Evolutionary conservation across 2,329 filamentous ascomycete genomes (phyloP).

Genomic region (Monilinia vaccinii-corymbosi): DNA sequence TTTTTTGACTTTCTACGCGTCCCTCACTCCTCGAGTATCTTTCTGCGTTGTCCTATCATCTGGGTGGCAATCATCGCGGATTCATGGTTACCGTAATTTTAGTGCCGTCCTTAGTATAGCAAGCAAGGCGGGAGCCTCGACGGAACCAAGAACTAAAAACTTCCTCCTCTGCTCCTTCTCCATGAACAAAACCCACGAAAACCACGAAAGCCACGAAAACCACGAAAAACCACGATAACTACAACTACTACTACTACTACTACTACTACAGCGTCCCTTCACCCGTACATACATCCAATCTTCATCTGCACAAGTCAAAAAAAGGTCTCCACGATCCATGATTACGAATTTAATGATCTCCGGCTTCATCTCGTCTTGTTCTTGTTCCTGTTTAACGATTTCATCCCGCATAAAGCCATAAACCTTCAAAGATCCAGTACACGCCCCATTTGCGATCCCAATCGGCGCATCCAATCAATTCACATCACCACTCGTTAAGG

Average conservation of each 20-base stretch:
- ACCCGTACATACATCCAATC: background rate
- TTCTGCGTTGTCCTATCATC: too few relatives aligned
- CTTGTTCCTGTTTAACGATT: background rate
- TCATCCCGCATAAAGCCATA: conserved; percentile 1
- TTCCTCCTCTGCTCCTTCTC: too few relatives aligned
- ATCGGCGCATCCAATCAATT: background rate
- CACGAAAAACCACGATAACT: too few relatives aligned
- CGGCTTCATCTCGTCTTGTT: background rate
- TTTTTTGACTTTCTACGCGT: too few relatives aligned
- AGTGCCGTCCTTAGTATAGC: background rate
- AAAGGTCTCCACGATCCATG: conserved; percentile 7
- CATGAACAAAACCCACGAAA: too few relatives aligned
- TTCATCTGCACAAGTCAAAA: background rate
- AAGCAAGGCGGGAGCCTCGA: too few relatives aligned
- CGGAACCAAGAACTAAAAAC: too few relatives aligned
- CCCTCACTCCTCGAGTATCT: too few relatives aligned
- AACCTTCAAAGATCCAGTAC: background rate
- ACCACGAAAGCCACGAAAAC: too few relatives aligned
- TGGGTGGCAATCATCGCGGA: background rate
- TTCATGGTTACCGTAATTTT: background rate
- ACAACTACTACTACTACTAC: background rate
- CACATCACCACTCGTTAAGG: conserved; percentile 1
- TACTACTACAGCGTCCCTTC: too few relatives aligned
- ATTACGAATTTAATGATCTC: conserved; percentile 10
- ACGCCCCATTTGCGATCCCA: background rate